These are phyloP conservation scores for Lithospermum erythrorhizon DNA, from an alignment of 257 asterid species.

Conservation along the genomic window DNA sequence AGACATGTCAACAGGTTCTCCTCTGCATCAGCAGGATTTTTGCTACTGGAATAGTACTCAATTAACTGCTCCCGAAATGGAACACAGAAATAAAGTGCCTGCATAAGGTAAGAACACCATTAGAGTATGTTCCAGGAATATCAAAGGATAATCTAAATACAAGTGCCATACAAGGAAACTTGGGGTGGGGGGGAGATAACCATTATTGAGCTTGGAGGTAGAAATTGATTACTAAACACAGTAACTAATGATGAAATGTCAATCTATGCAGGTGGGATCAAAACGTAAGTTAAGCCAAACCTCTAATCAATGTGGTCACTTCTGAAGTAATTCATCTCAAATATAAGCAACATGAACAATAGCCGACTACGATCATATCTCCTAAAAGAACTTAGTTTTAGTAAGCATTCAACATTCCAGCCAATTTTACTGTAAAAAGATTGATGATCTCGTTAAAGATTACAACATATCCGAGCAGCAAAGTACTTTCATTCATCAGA, in stretches of 20 bases:
- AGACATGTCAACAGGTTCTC: slow-evolving; percentile 84
- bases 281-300: no score
- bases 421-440: neutral
- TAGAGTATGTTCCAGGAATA: neutral
- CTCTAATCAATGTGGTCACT: no score
- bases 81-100: slow-evolving; percentile 94
- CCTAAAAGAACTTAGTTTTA: neutral
- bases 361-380: no score
- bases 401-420: no score
- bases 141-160: neutral
- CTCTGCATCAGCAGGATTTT: slow-evolving; percentile 60
- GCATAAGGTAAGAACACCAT: slow-evolving; percentile 17
- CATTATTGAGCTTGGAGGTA: neutral
- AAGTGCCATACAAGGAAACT: neutral
- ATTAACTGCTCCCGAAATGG: slow-evolving; percentile 86
- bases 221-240: neutral
- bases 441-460: neutral
- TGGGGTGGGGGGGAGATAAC: neutral
- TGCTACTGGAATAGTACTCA: slow-evolving; percentile 67
- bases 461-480: neutral
- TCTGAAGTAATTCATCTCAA: no score
- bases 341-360: no score
- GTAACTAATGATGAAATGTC: no score
- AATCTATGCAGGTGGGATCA: no score
- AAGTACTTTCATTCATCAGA: neutral